Percentiles rank a stretch among this genome's conserved stretches.
phyloP scores from a whole-genome alignment of 2,329 filamentous ascomycete species.

The Calonectria naviculata region DNA sequence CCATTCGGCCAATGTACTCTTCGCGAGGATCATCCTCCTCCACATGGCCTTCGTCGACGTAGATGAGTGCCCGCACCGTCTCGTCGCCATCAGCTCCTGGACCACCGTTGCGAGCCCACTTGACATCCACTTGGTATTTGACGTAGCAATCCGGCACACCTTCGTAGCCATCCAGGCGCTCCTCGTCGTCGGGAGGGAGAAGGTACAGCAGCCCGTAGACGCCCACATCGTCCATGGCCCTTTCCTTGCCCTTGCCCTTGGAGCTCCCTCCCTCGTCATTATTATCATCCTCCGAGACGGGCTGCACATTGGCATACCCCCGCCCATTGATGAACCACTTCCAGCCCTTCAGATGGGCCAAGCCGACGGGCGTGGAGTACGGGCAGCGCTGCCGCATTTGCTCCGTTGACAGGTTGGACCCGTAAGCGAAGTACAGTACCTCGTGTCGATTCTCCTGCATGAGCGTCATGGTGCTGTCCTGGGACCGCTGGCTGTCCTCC shows the following conservation, averaged over 20 bases:
- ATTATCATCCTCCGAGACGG: constrained; percentile 27
- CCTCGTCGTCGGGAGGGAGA: constrained; percentile 62
- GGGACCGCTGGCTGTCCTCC: constrained; percentile 47
- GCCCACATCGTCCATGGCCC: constrained; percentile 43
- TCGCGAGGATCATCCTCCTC: constrained; percentile 54
- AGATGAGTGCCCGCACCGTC: constrained; percentile 62
- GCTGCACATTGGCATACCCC: constrained; percentile 76
- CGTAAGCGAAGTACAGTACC: constrained; percentile 76
- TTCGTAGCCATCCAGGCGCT: constrained; percentile 65
- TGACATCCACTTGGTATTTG: constrained; percentile 55
- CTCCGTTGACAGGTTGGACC: constrained; percentile 73
- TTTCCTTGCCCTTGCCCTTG: constrained; percentile 21
- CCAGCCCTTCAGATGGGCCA: constrained; percentile 67
- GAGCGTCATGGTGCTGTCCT: constrained; percentile 49
- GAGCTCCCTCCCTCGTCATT: constrained; percentile 16
- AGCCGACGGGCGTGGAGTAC: constrained; percentile 62
- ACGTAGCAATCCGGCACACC: constrained; percentile 72
- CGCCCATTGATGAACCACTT: constrained; percentile 75
- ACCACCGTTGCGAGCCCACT: constrained; percentile 36
- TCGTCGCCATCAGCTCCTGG: constrained; percentile 34
- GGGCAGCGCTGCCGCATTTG: constrained; percentile 76
- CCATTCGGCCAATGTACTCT: constrained; percentile 75
- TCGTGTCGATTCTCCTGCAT: constrained; percentile 49
- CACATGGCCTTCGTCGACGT: constrained; percentile 62
- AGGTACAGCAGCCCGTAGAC: constrained; percentile 70